Conservation (phyloP, 2,329 filamentous ascomycete species). For the Stemphylium vesicarium region DNA sequence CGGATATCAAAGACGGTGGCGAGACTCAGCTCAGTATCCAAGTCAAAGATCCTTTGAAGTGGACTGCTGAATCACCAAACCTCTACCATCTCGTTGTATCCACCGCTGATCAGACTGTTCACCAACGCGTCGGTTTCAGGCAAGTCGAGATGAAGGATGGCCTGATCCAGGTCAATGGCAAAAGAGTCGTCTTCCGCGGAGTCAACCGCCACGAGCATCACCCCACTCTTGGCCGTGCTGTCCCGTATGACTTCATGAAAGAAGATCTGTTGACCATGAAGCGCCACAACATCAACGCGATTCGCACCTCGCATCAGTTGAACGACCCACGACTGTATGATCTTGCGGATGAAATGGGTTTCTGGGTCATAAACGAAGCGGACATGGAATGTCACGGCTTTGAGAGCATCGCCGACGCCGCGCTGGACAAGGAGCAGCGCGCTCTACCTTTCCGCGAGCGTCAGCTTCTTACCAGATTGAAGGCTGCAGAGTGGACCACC, state of each 20-base stretch:
- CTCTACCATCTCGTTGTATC: slow-evolving; percentile 63
- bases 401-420: slow-evolving; percentile 45
- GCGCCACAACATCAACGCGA: slow-evolving; percentile 71
- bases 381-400: slow-evolving; percentile 58
- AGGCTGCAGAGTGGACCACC: slow-evolving; percentile 65
- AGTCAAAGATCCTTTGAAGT: slow-evolving; percentile 64
- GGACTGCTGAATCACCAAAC: slow-evolving; percentile 71
- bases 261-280: slow-evolving; percentile 72
- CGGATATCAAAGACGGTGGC: slow-evolving; percentile 20
- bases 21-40: slow-evolving; percentile 47
- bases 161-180: slow-evolving; percentile 68
- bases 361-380: slow-evolving; percentile 68
- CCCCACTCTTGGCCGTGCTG: slow-evolving; percentile 66
- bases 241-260: slow-evolving; percentile 67
- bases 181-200: slow-evolving; percentile 66
- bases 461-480: slow-evolving; percentile 61
- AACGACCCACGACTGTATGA: slow-evolving; percentile 67
- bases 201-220: slow-evolving; percentile 76
- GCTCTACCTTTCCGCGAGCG: slow-evolving; percentile 65
- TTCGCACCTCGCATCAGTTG: slow-evolving; percentile 72
- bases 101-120: slow-evolving; percentile 50
- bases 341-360: slow-evolving; percentile 68
- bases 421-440: slow-evolving; percentile 30
- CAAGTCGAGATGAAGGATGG: slow-evolving; percentile 67
- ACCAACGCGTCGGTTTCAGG: slow-evolving; percentile 68